Conservation (phyloP, 2,329 filamentous ascomycete genomes). For the Biscogniauxia marginata region DNA sequence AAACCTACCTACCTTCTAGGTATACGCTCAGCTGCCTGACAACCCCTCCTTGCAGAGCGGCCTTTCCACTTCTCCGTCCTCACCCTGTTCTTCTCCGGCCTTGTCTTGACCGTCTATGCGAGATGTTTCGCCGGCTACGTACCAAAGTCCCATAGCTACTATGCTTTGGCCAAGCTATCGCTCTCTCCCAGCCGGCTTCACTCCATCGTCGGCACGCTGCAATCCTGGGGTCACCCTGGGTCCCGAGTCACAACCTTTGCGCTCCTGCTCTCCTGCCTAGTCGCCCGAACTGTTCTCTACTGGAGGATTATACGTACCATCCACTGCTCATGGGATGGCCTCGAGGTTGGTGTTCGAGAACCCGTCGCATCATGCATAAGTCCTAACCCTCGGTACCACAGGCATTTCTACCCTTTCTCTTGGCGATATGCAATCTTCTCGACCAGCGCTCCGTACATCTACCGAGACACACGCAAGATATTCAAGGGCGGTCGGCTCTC, state of each 20-base stretch:
- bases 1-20: neutral
- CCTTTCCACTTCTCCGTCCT: conserved; percentile 36
- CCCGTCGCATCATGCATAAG: neutral
- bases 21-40: neutral
- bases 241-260: conserved; percentile 16
- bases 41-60: conserved; percentile 25
- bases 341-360: conserved; percentile 28
- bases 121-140: conserved; percentile 12
- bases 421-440: conserved; percentile 23
- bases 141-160: conserved; percentile 3
- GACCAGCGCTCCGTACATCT: conserved; percentile 20
- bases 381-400: conserved; percentile 12
- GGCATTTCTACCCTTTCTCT: conserved; percentile 33
- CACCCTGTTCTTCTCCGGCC: conserved; percentile 25
- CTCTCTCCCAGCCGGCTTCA: neutral
- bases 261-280: conserved; percentile 22
- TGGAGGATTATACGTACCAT: conserved; percentile 34
- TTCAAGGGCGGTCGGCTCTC: conserved; percentile 7
- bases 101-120: conserved; percentile 19
- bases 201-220: conserved; percentile 11
- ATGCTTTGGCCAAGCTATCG: conserved; percentile 6
- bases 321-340: conserved; percentile 35
- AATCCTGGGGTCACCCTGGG: conserved; percentile 10
- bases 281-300: conserved; percentile 29
- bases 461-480: conserved; percentile 19